Conservation (phyloP, 176 grass and related monocot species). For the Oropetium thomaeum region DNA sequence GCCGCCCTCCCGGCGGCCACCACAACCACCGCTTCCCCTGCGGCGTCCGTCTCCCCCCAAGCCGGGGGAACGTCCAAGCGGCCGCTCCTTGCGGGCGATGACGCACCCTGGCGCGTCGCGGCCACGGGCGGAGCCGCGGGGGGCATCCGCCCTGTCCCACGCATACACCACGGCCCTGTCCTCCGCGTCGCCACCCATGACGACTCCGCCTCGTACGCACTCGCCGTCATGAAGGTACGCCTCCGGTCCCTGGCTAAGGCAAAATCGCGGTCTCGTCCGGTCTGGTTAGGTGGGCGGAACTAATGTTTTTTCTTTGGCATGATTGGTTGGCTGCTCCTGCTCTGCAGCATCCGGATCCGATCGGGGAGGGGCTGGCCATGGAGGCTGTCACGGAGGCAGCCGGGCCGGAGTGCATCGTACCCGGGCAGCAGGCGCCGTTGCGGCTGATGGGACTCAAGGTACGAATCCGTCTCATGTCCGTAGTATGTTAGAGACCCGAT, state of each 20-base stretch:
- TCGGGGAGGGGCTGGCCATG: slow-evolving; percentile 81
- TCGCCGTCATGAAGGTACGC: slow-evolving; percentile 94
- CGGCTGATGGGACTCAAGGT: slow-evolving; percentile 93
- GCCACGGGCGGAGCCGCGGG: slow-evolving; percentile 31
- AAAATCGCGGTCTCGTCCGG: neutral
- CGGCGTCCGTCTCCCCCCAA: slow-evolving; percentile 35
- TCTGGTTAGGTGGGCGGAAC: slow-evolving; percentile 14
- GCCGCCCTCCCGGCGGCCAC: slow-evolving; percentile 36
- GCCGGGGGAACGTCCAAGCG: slow-evolving; percentile 46
- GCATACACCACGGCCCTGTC: slow-evolving; percentile 75
- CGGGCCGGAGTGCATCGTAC: slow-evolving; percentile 91
- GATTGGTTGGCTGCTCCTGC: neutral
- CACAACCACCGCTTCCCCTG: slow-evolving; percentile 34
- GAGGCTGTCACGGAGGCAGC: slow-evolving; percentile 88
- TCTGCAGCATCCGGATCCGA: slow-evolving; percentile 84
- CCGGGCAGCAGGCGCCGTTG: slow-evolving; percentile 73
- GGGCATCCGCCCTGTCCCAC: slow-evolving; percentile 59
- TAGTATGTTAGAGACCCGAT: neutral
- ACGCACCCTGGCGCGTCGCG: slow-evolving; percentile 81
- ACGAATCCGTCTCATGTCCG: neutral
- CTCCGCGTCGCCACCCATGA: slow-evolving; percentile 62
- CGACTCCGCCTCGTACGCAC: slow-evolving; percentile 60
- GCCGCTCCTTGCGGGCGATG: slow-evolving; percentile 71
- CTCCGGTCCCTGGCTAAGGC: neutral
- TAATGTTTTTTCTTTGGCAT: slow-evolving; percentile 4